These are phyloP conservation scores for Penicillium sp. DNA, from an alignment of 2,329 filamentous ascomycete species.

Conservation along the genomic window DNA sequence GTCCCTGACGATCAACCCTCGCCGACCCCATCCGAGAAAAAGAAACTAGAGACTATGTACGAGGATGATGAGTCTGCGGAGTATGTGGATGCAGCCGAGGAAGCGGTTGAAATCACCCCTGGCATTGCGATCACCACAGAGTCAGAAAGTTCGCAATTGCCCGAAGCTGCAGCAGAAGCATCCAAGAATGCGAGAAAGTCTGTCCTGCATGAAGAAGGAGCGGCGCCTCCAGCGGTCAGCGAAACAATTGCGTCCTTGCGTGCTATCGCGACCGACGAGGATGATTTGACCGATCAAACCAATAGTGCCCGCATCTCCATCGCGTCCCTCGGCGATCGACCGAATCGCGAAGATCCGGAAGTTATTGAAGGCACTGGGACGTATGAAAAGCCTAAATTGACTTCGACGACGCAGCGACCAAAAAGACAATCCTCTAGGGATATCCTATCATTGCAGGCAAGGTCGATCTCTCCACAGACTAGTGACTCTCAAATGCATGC, in stretches of 20 bases:
- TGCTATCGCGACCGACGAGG: slow-evolving; percentile 20
- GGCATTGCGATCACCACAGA: slow-evolving; percentile 21
- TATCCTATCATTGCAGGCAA: slow-evolving; percentile 19
- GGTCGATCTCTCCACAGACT: slow-evolving; percentile 25
- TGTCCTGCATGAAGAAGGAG: slow-evolving; percentile 23
- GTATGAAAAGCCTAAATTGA: slow-evolving; percentile 30
- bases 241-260: slow-evolving; percentile 21
- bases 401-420: slow-evolving; percentile 31
- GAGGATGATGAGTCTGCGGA: slow-evolving; percentile 35
- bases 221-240: slow-evolving; percentile 16
- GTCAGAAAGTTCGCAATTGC: slow-evolving; percentile 5
- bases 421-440: slow-evolving; percentile 32
- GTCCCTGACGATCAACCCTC: slow-evolving; percentile 21
- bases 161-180: slow-evolving; percentile 11
- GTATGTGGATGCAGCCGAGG: slow-evolving; percentile 24
- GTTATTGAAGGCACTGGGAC: slow-evolving; percentile 36
- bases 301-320: slow-evolving; percentile 22
- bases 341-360: slow-evolving; percentile 23
- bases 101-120: slow-evolving; percentile 20
- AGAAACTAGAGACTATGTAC: slow-evolving; percentile 40
- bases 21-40: slow-evolving; percentile 29
- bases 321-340: slow-evolving; percentile 23
- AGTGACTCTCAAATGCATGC: slow-evolving; percentile 20
- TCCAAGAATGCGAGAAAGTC: slow-evolving; percentile 21
- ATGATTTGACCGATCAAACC: slow-evolving; percentile 18